These are phyloP conservation scores for Diplodia scrobiculata DNA, from an alignment of 2,329 filamentous ascomycete genomes.

Conservation along the genomic window DNA sequence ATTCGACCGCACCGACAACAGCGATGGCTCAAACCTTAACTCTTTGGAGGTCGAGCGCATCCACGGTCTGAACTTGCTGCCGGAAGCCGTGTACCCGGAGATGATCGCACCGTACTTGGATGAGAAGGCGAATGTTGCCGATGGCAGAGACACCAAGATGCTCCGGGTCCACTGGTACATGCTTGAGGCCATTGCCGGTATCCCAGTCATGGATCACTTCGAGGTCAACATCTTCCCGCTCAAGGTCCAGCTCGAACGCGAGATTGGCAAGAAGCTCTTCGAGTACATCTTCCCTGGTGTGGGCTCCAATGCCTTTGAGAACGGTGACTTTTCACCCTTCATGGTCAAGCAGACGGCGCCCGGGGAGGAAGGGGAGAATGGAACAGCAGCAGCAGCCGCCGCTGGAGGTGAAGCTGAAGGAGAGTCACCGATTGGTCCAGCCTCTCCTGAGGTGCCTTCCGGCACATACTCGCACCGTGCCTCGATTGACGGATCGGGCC, in stretches of 20 bases:
- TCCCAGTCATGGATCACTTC: constrained; percentile 95
- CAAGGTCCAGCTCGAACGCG: constrained; percentile 88
- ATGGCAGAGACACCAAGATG: constrained; percentile 73
- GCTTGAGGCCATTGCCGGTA: constrained; percentile 96
- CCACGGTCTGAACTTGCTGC: constrained; percentile 83
- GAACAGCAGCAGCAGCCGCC: constrained; percentile 33
- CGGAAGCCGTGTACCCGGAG: constrained; percentile 89
- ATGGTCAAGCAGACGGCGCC: constrained; percentile 57
- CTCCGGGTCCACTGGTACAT: constrained; percentile 95
- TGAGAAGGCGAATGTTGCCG: constrained; percentile 54
- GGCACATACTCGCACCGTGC: constrained; percentile 25
- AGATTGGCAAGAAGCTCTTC: constrained; percentile 89
- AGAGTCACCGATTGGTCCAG: constrained; percentile 16
- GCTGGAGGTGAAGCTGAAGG: constrained; percentile 47
- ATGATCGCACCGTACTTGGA: constrained; percentile 92
- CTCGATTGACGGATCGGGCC: constrained; percentile 53
- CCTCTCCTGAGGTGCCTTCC: constrained; percentile 11
- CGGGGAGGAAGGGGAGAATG: constrained; percentile 52
- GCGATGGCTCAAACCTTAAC: constrained; percentile 94
- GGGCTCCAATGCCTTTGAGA: constrained; percentile 54
- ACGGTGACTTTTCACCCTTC: constrained; percentile 64
- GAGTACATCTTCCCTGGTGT: constrained; percentile 96
- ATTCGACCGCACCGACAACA: constrained; percentile 95
- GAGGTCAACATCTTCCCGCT: constrained; percentile 92
- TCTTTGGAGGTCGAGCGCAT: constrained; percentile 84